These are phyloP conservation scores for Pilatotrama ljubarskyi DNA, from an alignment of 768 basidiomycete species.

Conservation along the genomic window DNA sequence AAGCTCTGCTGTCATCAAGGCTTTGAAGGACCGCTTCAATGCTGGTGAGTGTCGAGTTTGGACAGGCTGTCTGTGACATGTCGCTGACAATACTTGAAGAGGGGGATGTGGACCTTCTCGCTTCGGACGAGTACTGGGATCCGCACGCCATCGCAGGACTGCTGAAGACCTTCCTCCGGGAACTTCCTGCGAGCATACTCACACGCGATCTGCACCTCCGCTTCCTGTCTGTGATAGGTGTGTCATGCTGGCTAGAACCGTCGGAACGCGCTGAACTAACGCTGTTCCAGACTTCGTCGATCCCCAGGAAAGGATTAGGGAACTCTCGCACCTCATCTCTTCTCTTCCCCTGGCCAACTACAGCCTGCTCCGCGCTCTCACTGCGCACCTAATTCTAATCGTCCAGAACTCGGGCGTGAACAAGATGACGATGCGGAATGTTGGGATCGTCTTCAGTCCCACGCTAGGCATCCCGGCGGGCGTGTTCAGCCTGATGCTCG, in stretches of 20 bases:
- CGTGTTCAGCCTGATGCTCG: slow-evolving; percentile 92
- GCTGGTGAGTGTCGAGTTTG: slow-evolving; percentile 50
- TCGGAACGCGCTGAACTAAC: slow-evolving; percentile 7
- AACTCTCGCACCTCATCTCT: slow-evolving; percentile 84
- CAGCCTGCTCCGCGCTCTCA: slow-evolving; percentile 88
- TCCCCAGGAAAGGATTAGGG: slow-evolving; percentile 82
- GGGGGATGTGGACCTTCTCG: slow-evolving; percentile 92
- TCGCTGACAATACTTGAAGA: slow-evolving; percentile 47
- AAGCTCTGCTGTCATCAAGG: slow-evolving; percentile 93
- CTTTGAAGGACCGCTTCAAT: slow-evolving; percentile 91
- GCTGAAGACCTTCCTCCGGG: slow-evolving; percentile 90
- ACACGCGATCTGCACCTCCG: slow-evolving; percentile 88
- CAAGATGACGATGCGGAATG: slow-evolving; percentile 99
- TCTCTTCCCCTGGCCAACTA: slow-evolving; percentile 91
- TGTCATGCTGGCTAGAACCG: slow-evolving; percentile 32
- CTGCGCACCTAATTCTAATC: slow-evolving; percentile 91
- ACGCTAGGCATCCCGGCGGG: slow-evolving; percentile 98
- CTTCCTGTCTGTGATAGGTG: slow-evolving; percentile 93
- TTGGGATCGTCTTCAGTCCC: slow-evolving; percentile 98
- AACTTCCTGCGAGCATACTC: slow-evolving; percentile 89
- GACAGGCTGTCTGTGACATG: not conserved
- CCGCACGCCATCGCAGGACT: slow-evolving; percentile 96
- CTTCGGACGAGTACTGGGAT: slow-evolving; percentile 92
- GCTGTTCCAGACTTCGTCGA: slow-evolving; percentile 75
- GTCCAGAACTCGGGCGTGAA: slow-evolving; percentile 87